Base-by-base conservation (phyloP, 441 rosid species). In the Macaranga tanarius region DNA sequence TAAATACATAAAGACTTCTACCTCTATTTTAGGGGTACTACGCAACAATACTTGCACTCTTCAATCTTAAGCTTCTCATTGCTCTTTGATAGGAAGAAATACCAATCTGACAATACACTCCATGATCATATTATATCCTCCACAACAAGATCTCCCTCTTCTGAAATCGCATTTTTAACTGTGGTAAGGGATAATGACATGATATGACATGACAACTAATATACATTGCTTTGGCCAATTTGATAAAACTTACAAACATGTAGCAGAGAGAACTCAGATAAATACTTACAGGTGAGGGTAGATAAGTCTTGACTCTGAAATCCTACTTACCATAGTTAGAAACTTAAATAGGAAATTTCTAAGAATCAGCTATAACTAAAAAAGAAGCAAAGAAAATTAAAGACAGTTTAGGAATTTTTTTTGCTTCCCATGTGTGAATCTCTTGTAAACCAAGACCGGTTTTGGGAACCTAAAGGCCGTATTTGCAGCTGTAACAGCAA, bases 191-290 rank as follows among this genome's bases (percentile, higher is more conserved):
- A 15, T 42, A 17, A 23, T 13, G 34, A 26, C 28, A 23, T 13
- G 34, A 26, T 0, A 42, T 45, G 5, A 19, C 26, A 44, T 8
- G 28, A 64, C 2, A 56, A 38, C 76, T 47, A 28, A 73, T 65
- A 59, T n/a, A 22, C 44, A 16, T 51, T 56, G 51, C 60, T 45
- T 63, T 70, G 11, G 65, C 42, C 60, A 55, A 22, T 45, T 28
- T 55, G 20, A 56, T 25, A 1, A 0, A 58, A 45, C 65, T 7
- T 17, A n/a, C 22, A 44, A 45, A 65, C 55, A 56, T 7, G 54
- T n/a, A n/a, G n/a, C n/a, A n/a, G n/a, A n/a, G n/a, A n/a, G n/a
- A n/a, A n/a, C n/a, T n/a, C n/a, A n/a, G n/a, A n/a, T n/a, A 34
- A 34, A 34, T 34, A 34, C 38, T 34, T 34, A 34, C 38, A 34